Base-by-base conservation (phyloP, 495 filamentous ascomycete genomes). In the Lentithecium fluviatile region DNA sequence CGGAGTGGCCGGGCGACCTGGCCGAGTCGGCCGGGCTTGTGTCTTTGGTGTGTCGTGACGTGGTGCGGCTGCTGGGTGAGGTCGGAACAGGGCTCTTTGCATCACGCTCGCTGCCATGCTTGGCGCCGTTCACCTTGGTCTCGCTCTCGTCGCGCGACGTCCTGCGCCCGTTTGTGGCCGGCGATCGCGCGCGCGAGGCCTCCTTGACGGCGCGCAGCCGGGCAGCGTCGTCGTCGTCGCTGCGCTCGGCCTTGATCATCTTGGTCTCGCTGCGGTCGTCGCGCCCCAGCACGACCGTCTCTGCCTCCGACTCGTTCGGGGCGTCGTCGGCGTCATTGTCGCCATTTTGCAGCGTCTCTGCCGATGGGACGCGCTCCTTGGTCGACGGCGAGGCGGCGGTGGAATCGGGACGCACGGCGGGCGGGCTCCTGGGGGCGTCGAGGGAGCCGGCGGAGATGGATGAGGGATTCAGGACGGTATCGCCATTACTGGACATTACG, bases 401-500 rank as follows among this genome's bases (percentile, higher is more conserved):
- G 29, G 48, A 47, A 24, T 29, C 17, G 34, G 58, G 36, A 17
- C 21, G 45, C 32, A 58, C n/a, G 24, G 57, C 45, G 43, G 47
- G 24, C 12, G 56, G 2, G 2, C n/a, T 53, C 53, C 42, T 58
- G 62, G 50, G 15, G 40, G 53, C 54, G 24, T 52, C 47, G 56
- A 65, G 47, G 43, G 56, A 21, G 53, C 19, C 48, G 54, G 54
- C 23, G 15, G 48, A 40, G 47, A 49, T 48, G 54, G 56, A 59
- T 24, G 56, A 55, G 40, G 57, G 29, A 26, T 52, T 52, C 47
- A 62, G 52, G 34, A 47, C 58, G 51, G 46, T 19, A 37, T 60
- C 62, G 51, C 47, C 62, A 62, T 62, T 67, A 62, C 58, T 67
- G 47, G 64, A 58, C 64, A 67, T 67, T 34, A 67, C 58, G 64